Conservation (phyloP, 768 basidiomycete genomes). For the Rhodotorula toruloides region DNA sequence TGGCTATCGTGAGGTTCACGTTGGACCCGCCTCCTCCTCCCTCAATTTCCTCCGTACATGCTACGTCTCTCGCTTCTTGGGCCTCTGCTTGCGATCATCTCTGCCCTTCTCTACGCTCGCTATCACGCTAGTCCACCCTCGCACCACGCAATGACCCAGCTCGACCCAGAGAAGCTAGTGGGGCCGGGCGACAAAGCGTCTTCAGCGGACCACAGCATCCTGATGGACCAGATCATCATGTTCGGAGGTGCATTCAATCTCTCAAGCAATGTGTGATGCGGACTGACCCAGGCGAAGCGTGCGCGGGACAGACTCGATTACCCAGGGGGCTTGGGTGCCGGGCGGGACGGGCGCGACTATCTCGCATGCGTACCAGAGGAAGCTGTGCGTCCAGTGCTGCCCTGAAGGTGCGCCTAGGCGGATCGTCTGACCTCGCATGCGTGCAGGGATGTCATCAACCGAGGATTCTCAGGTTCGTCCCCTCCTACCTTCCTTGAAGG, state of each 20-base stretch:
- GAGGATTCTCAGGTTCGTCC: slow-evolving; percentile 32
- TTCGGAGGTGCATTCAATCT: slow-evolving; percentile 25
- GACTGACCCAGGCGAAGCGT: neutral
- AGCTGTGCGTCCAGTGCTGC: slow-evolving; percentile 19
- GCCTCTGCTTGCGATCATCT: slow-evolving; percentile 2
- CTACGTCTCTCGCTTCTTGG: neutral
- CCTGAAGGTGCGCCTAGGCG: too few relatives aligned
- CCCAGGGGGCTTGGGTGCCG: slow-evolving; percentile 27
- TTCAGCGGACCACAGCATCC: neutral
- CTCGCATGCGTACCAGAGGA: slow-evolving; percentile 33
- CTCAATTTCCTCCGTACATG: neutral
- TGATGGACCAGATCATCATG: slow-evolving; percentile 26
- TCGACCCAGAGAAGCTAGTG: neutral
- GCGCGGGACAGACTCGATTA: slow-evolving; percentile 30
- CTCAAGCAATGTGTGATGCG: fast-evolving
- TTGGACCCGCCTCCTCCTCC: too few relatives aligned
- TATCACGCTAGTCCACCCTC: neutral
- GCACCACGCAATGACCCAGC: neutral
- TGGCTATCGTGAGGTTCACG: too few relatives aligned
- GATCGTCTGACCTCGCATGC: neutral
- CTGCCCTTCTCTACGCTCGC: slow-evolving; percentile 13
- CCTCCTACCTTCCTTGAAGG: neutral
- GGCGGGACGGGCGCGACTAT: slow-evolving; percentile 26
- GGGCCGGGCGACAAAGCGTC: neutral
- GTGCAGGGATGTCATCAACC: slow-evolving; percentile 35